These are phyloP conservation scores for Anthoceros angustus DNA, from an alignment of 225 moss, liverwort and hornwort species.

Conservation along the genomic window DNA sequence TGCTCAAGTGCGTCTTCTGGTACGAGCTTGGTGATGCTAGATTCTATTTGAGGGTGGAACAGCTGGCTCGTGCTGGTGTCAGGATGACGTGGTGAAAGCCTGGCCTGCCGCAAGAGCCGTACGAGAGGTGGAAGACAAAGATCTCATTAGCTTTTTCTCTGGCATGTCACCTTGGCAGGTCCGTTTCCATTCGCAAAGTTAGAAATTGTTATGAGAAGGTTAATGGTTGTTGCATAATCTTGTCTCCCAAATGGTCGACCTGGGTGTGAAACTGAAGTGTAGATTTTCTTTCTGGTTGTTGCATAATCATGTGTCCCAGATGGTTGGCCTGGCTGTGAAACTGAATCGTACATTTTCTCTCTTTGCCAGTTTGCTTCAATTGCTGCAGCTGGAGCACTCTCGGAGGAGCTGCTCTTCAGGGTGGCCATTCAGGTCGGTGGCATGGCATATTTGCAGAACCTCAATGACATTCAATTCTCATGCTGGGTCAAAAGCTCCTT, in stretches of 20 bases:
- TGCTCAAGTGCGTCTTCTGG: neutral
- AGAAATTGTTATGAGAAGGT: no score
- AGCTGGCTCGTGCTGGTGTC: neutral
- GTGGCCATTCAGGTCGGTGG: conserved; percentile 47
- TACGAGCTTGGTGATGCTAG: no score
- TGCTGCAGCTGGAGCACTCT: conserved; percentile 62
- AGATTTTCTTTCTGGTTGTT: no score
- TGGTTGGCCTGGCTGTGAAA: no score
- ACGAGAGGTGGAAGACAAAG: conserved; percentile 95
- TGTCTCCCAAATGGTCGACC: no score
- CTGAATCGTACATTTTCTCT: no score
- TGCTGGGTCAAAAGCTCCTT: no score
- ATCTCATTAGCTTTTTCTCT: conserved; percentile 71
- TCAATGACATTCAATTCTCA: neutral
- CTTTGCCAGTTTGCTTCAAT: conserved; percentile 52
- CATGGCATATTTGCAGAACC: neutral
- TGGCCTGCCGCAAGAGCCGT: conserved; percentile 87
- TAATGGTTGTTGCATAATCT: no score
- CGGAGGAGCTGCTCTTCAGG: conserved; percentile 88
- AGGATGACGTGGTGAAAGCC: conserved; percentile 81
- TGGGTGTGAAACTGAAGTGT: no score
- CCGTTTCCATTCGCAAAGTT: no score
- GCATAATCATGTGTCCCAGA: no score
- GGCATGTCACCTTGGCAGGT: conserved; percentile 92
- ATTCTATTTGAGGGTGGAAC: neutral